Evolutionary conservation across 176 grass and related monocot species (phyloP), one percentile per base, ranked within the genome.

Genomic region (Zoysia pacifica): DNA sequence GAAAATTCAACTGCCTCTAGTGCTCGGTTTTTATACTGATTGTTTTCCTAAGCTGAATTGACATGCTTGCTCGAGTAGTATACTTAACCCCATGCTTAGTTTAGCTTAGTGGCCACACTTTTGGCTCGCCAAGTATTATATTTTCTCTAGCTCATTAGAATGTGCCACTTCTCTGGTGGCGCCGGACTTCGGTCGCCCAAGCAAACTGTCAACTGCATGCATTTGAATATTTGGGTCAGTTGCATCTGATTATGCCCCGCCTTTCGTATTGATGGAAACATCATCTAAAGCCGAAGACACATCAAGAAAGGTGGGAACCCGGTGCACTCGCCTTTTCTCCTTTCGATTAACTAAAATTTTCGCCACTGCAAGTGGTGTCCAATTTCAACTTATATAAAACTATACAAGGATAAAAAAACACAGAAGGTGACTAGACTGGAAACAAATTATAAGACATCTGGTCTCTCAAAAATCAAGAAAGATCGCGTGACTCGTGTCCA

Each of bases 241-340:
- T 89, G 71, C 48, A 60, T 85, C 58, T 39, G 48, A 81, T 85
- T 15, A 70, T 85, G 77, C 51, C 65, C 20, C 63, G 45, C 63
- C 81, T 84, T 84, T 80, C 40, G 51, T 42, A 55, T 62, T 69
- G 73, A 70, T 77, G 48, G 65, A 77, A 89, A 89, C 77, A 81
- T 65, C 20, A 76, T 9, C 28, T 50, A 89, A 89, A 89, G 65
- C 40, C 48, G 53, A 19, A 42, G 47, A 38, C 40, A 63, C 81
- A 56, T 42, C 48, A 70, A 54, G 56, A 89, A 89, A 89, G 82
- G 2, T 81, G 56, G 74, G 82, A 79, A 89, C 87, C 82, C 39
- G 87, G 71, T 85, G 82, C 82, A 76, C 61, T 11, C 14, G 7
- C 20, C 53, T 62, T 19, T 65, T 48, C 77, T 43, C 19, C 18